phyloP scores from a whole-genome alignment of 208 protist species.

The Leishmania guyanensis region DNA sequence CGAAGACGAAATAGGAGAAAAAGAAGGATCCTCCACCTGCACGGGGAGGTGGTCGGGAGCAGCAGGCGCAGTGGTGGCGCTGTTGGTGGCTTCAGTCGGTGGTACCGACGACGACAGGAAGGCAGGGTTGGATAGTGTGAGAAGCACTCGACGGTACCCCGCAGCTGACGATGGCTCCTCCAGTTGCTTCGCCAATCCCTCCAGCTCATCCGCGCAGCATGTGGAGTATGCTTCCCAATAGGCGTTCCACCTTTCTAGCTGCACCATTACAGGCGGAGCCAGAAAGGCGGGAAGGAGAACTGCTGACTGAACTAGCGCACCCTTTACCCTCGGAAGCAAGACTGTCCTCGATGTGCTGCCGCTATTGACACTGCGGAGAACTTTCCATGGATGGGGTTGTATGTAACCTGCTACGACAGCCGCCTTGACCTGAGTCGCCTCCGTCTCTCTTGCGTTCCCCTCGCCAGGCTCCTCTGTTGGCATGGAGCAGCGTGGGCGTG shows the following conservation, averaged over 20 bases:
- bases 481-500: neutral
- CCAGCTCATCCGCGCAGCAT: conserved; percentile 29
- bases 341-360: neutral
- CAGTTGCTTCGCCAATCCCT: conserved; percentile 20
- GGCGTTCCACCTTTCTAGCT: conserved; percentile 58
- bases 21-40: neutral
- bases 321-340: neutral
- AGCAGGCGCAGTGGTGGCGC: neutral
- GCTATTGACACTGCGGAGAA: conserved; percentile 5
- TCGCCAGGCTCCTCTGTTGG: neutral
- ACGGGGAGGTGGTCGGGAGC: neutral
- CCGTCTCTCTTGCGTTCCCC: neutral
- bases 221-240: conserved; percentile 58
- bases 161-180: neutral
- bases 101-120: neutral
- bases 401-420: conserved; percentile 6
- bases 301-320: neutral
- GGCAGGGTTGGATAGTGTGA: conserved; percentile 8
- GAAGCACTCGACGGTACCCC: conserved; percentile 19
- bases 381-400: conserved; percentile 26
- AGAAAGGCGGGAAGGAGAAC: neutral
- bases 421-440: neutral
- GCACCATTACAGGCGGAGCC: conserved; percentile 25
- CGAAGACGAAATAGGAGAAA: neutral
- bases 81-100: neutral